Conservation (phyloP, 371 early-diverging fungal genomes). For the Funneliformis caledonium region DNA sequence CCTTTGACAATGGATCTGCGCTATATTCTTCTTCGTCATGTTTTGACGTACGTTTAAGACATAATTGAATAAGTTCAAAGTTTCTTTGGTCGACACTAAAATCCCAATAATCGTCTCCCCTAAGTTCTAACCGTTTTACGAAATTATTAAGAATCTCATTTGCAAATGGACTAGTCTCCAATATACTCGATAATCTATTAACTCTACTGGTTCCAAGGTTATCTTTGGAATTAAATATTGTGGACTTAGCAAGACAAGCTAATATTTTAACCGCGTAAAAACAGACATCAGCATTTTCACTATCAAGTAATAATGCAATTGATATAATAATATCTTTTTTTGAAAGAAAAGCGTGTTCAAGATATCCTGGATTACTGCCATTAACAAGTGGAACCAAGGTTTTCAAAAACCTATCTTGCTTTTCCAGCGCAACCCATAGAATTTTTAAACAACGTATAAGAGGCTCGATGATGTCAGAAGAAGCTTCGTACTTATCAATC, state of each 20-base stretch:
- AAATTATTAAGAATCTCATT: constrained; percentile 77
- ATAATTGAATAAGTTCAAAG: constrained; percentile 42
- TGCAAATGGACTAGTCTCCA: constrained; percentile 65
- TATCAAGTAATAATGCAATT: constrained; percentile 72
- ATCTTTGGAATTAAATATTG: constrained; percentile 39
- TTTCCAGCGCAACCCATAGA: constrained; percentile 40
- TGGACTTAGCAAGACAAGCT: constrained; percentile 53
- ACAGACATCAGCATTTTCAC: constrained; percentile 72
- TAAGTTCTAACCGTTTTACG: constrained; percentile 71
- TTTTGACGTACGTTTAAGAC: constrained; percentile 7
- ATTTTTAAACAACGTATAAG: constrained; percentile 70
- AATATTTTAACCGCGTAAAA: constrained; percentile 77
- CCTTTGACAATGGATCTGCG: background rate
- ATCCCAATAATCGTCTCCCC: constrained; percentile 45
- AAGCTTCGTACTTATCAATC: constrained; percentile 54
- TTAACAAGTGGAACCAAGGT: constrained; percentile 32
- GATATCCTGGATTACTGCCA: constrained; percentile 59
- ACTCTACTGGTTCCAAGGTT: constrained; percentile 53
- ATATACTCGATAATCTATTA: constrained; percentile 72
- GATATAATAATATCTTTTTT: constrained; percentile 68
- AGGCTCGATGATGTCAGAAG: constrained; percentile 45
- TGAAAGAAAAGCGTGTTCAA: constrained; percentile 81
- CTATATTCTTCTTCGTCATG: constrained; percentile 30
- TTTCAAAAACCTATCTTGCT: constrained; percentile 28
- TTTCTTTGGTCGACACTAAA: constrained; percentile 31